phyloP scores from a whole-genome alignment of 495 filamentous ascomycete genomes.

The Letharia columbiana region DNA sequence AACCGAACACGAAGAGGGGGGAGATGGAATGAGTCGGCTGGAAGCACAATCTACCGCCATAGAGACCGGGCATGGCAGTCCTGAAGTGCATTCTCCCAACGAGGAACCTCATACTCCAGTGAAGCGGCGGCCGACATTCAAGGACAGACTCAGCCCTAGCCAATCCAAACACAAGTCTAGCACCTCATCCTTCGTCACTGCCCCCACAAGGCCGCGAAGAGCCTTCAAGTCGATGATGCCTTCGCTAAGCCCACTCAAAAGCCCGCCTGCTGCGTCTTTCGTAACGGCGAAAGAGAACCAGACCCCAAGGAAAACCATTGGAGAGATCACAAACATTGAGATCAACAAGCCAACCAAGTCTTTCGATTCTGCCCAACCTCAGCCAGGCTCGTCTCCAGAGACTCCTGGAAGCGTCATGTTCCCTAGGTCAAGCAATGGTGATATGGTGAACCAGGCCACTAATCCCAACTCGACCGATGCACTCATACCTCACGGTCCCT shows the following conservation, averaged over 20 bases:
- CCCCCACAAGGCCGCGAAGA: constrained; percentile 7
- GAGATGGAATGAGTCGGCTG: constrained; percentile 23
- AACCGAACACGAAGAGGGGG: constrained; percentile 23
- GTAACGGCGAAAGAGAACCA: constrained; percentile 15
- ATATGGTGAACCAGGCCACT: neutral
- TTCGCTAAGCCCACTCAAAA: constrained; percentile 1
- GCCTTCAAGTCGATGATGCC: neutral
- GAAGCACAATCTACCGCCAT: constrained; percentile 15
- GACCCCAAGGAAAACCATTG: neutral
- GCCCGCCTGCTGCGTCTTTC: constrained; percentile 12
- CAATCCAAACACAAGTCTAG: neutral
- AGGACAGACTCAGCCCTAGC: constrained; percentile 1
- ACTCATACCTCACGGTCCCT: constrained; percentile 1
- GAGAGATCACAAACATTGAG: neutral
- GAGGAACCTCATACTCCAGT: constrained; percentile 7
- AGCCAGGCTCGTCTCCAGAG: constrained; percentile 8
- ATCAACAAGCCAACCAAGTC: neutral
- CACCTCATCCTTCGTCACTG: constrained; percentile 16
- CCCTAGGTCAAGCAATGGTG: constrained; percentile 5
- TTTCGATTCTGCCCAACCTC: neutral
- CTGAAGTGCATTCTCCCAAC: neutral
- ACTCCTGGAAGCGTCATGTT: constrained; percentile 1
- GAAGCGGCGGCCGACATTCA: constrained; percentile 3
- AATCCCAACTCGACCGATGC: constrained; percentile 13
- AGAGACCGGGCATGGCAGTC: neutral